Conservation (phyloP, 495 filamentous ascomycete species). For the Tuber calosporum region DNA sequence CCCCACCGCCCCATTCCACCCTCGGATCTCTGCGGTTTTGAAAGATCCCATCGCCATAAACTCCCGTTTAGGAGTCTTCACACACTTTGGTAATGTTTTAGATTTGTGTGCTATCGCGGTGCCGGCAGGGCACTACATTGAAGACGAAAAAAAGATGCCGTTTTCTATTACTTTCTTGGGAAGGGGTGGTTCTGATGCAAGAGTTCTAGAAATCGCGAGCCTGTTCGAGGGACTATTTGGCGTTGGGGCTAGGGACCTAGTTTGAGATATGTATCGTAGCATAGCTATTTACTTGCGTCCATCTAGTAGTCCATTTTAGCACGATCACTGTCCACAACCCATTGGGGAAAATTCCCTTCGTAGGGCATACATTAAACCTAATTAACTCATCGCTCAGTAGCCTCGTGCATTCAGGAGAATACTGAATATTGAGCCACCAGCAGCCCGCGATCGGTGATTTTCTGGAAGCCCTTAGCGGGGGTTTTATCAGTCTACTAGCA, state of each 20-base stretch:
- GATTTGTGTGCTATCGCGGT: slow-evolving; percentile 58
- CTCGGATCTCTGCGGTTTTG: slow-evolving; percentile 52
- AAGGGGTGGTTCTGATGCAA: slow-evolving; percentile 52
- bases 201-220: slow-evolving; percentile 51
- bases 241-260: slow-evolving; percentile 22
- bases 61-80: slow-evolving; percentile 53
- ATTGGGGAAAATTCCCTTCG: background rate
- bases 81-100: slow-evolving; percentile 59
- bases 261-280: background rate
- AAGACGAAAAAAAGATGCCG: slow-evolving; percentile 46
- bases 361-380: background rate
- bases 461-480: background rate
- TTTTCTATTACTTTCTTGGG: slow-evolving; percentile 60
- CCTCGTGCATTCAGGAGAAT: background rate
- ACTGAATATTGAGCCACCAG: background rate
- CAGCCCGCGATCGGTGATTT: background rate
- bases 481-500: background rate
- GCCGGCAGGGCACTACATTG: slow-evolving; percentile 49
- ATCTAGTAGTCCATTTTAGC: background rate
- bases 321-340: background rate
- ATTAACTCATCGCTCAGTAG: background rate
- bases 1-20: slow-evolving; percentile 56
- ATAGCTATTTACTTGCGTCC: background rate
- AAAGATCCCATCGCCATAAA: slow-evolving; percentile 54
- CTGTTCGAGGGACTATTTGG: slow-evolving; percentile 46